phyloP scores from a whole-genome alignment of 2,329 filamentous ascomycete species.

The Trichoderma sp. region DNA sequence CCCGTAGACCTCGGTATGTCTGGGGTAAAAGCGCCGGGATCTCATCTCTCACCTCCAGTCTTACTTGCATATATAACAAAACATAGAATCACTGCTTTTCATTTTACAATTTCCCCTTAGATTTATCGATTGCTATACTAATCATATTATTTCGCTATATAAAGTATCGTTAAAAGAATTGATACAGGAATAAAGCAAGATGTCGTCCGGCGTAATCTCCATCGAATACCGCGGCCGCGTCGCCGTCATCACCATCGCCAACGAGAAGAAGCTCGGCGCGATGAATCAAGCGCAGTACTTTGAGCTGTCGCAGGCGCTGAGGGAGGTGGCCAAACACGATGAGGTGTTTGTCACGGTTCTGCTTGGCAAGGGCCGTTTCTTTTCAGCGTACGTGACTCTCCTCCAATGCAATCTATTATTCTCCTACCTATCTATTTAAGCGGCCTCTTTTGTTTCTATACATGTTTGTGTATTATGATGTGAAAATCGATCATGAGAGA shows the following conservation, averaged over 20 bases:
- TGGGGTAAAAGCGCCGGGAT: background rate
- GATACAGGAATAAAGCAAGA: background rate
- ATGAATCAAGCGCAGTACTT: slow-evolving; percentile 73
- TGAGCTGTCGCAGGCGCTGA: slow-evolving; percentile 67
- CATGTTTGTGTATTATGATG: background rate
- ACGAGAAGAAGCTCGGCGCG: slow-evolving; percentile 84
- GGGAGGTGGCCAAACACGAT: slow-evolving; percentile 73
- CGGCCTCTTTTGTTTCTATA: background rate
- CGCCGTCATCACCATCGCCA: slow-evolving; percentile 81
- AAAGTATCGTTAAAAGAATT: background rate
- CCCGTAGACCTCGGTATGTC: slow-evolving; percentile 15
- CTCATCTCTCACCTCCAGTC: background rate
- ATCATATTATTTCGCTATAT: background rate
- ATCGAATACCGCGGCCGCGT: slow-evolving; percentile 44
- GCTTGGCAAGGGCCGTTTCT: slow-evolving; percentile 77
- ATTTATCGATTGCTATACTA: background rate
- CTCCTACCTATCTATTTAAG: background rate
- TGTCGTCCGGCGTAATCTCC: slow-evolving; percentile 30
- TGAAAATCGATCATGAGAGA: background rate
- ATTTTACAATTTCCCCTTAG: background rate
- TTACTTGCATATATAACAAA: background rate
- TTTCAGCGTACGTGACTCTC: slow-evolving; percentile 72
- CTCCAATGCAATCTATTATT: background rate
- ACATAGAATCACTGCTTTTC: background rate
- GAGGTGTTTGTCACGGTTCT: slow-evolving; percentile 84